phyloP scores from a whole-genome alignment of 306 rosid species.

The Boehmeria nivea region DNA sequence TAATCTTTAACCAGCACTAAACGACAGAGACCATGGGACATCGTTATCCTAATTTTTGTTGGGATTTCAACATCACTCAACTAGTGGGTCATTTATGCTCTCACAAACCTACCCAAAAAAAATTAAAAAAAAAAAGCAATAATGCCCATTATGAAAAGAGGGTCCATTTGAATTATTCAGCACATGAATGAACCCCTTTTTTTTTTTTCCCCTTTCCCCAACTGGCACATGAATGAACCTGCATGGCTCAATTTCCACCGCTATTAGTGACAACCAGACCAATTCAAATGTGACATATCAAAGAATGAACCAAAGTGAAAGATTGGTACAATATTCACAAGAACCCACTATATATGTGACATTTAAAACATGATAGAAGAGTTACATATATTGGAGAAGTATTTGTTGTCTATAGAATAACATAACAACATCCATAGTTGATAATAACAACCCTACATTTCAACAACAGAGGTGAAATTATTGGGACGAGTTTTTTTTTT shows the following conservation, averaged over 20 bases:
- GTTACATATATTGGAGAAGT: too few relatives aligned
- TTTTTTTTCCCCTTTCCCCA: too few relatives aligned
- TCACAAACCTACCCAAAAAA: too few relatives aligned
- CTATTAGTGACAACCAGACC: not conserved
- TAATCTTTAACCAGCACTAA: not conserved
- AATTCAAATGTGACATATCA: not conserved
- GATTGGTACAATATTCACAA: too few relatives aligned
- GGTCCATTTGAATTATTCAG: too few relatives aligned
- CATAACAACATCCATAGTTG: too few relatives aligned
- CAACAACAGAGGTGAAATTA: too few relatives aligned
- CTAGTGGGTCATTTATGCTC: not conserved
- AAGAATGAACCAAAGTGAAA: not conserved
- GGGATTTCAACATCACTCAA: conserved; percentile 5
- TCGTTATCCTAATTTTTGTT: conserved; percentile 10
- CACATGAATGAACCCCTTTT: too few relatives aligned
- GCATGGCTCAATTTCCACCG: not conserved
- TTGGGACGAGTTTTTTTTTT: too few relatives aligned
- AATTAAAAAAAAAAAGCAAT: too few relatives aligned
- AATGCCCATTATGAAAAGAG: too few relatives aligned
- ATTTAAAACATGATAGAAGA: not conserved
- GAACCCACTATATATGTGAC: not conserved
- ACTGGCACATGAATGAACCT: not conserved
- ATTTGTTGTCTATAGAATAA: conserved; percentile 1
- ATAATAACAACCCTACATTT: too few relatives aligned
- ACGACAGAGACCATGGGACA: not conserved